Evolutionary conservation across 176 grass and related monocot genomes (phyloP).

Genomic region (Carex littledalei): DNA sequence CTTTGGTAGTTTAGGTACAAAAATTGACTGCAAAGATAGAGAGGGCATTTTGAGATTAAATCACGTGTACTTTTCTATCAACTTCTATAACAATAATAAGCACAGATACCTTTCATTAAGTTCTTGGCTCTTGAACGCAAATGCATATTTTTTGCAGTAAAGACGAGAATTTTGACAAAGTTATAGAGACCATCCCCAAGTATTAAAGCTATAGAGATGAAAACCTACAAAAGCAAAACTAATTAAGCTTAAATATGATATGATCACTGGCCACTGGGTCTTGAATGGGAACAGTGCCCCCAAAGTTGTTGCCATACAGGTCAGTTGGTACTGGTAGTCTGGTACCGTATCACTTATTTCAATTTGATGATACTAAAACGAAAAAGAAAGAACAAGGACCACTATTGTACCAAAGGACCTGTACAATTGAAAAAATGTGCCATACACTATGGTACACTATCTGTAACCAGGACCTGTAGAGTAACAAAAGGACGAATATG

Average conservation of each 20-base stretch:
- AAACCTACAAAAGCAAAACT: conserved; percentile 46
- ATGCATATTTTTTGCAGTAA: conserved; percentile 52
- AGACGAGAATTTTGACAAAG: conserved; percentile 68
- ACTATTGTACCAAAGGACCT: neutral
- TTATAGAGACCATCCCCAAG: conserved; percentile 91
- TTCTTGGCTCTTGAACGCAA: conserved; percentile 44
- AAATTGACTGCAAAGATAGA: neutral
- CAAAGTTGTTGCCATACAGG: neutral
- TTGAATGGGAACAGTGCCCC: neutral
- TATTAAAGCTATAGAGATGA: conserved; percentile 88
- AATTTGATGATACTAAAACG: neutral
- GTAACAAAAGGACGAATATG: neutral
- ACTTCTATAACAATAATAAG: neutral
- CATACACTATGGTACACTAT: neutral
- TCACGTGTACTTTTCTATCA: neutral
- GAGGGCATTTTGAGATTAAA: neutral
- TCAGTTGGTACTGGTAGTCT: neutral
- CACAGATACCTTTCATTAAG: conserved; percentile 59
- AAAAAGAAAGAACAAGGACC: neutral
- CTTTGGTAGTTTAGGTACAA: neutral
- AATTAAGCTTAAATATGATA: conserved; percentile 18
- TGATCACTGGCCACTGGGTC: neutral
- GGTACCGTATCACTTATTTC: neutral
- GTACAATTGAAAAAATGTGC: neutral
- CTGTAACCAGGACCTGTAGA: neutral